Percentiles rank a stretch among this genome's conserved stretches.
Evolutionary conservation across 2,329 filamentous ascomycete species (phyloP).

Genomic region (Thermoascus crustaceus): DNA sequence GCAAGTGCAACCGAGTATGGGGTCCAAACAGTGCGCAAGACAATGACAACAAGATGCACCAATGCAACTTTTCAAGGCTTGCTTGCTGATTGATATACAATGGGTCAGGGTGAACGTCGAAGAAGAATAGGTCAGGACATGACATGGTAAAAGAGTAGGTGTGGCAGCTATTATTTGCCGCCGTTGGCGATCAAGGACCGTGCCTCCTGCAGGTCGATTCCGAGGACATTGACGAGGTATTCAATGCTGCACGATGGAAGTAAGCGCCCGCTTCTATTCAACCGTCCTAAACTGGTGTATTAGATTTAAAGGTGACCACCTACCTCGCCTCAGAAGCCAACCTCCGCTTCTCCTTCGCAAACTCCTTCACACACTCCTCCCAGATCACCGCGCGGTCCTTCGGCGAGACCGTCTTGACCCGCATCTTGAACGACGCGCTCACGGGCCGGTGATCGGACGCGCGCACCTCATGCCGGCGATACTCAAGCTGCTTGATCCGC

Average conservation of each 20-base stretch:
- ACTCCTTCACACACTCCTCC: constrained; percentile 66
- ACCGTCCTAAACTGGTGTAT: no score
- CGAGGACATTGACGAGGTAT: constrained; percentile 57
- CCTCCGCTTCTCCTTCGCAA: constrained; percentile 61
- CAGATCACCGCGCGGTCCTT: constrained; percentile 57
- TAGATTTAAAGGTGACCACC: constrained; percentile 38
- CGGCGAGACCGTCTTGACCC: constrained; percentile 71
- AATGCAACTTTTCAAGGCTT: no score
- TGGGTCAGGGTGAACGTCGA: no score
- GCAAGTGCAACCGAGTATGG: no score
- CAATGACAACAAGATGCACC: no score
- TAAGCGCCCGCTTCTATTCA: background rate
- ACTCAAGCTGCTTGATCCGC: constrained; percentile 78
- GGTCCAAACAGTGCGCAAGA: no score
- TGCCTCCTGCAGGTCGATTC: constrained; percentile 48
- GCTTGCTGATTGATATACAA: no score
- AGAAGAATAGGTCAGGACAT: no score
- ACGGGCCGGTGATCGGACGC: constrained; percentile 92
- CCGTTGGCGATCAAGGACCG: no score
- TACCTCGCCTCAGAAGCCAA: constrained; percentile 70
- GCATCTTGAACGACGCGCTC: constrained; percentile 71
- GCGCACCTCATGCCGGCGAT: constrained; percentile 77
- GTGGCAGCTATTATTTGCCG: no score
- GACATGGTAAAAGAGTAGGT: no score
- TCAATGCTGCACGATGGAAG: constrained; percentile 44